Evolutionary conservation across 345 rosid species (phyloP), one percentile per base, ranked within the genome.

Genomic region (Syzygium grande): DNA sequence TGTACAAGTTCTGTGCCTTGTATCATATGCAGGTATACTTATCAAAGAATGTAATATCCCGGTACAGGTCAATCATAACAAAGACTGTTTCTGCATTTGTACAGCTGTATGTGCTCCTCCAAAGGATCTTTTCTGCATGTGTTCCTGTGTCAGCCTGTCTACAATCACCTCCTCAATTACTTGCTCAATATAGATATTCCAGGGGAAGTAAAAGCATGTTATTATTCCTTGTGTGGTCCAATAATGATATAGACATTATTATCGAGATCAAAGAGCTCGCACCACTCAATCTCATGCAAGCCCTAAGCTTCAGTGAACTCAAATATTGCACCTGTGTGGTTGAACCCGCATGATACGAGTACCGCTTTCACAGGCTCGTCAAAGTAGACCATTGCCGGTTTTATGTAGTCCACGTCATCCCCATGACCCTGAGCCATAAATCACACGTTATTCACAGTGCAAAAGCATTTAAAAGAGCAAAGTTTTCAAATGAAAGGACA

Each of bases 281-380:
- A 38, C 46, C 46, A 38, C 49, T 38, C 10, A 14, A 73, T 73
- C 83, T 73, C 83, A 73, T 14, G 27, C 21, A 21, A 73, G 83
- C 49, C 87, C 80, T 86, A 79, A 56, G 29, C 86, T 92, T 92
- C 92, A 8, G 59, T 58, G 84, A 87, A 90, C 92, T 95, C 96
- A 7, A 98, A 91, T 89, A 98, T 91, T 84, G 97, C 97, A 30
- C 94, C 95, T 1, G 98, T 93, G 90, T 97, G 99, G 90, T 96
- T 97, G 93, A 97, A 97, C 85, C 99, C 98, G 85, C 99, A 96
- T 0, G 99, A 97, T 55, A 96, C 91, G 86, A 95, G 92, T 89
- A 95, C 86, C 13, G 96, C 98, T 92, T 90, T 95, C 86, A 93
- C 91, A 85, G 92, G 93, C 84, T 92, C 87, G 23, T 90, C 95